Evolutionary conservation across 768 basidiomycete genomes (phyloP).

Genomic region (Amanita fuliginea): DNA sequence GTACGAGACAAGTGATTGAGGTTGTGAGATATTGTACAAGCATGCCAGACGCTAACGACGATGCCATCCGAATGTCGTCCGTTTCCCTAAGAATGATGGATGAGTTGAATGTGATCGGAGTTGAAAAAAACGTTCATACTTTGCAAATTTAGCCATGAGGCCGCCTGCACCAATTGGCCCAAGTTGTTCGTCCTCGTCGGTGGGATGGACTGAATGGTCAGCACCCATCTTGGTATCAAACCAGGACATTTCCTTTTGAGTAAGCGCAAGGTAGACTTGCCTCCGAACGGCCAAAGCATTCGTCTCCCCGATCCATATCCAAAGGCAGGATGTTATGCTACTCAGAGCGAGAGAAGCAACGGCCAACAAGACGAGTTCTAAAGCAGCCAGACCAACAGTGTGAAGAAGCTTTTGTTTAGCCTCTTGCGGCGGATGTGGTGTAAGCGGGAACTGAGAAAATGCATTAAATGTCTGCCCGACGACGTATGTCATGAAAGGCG

Average conservation of each 20-base stretch:
- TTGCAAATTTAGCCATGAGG: constrained; percentile 86
- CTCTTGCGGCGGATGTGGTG: constrained; percentile 18
- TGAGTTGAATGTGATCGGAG: neutral
- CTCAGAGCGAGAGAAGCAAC: constrained; percentile 59
- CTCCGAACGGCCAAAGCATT: constrained; percentile 60
- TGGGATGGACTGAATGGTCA: constrained; percentile 30
- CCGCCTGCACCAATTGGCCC: constrained; percentile 74
- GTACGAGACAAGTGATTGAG: constrained; percentile 62
- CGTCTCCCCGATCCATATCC: constrained; percentile 83
- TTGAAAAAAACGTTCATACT: constrained; percentile 31
- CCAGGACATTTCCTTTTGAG: constrained; percentile 75
- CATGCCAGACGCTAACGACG: constrained; percentile 69
- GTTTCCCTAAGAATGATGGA: constrained; percentile 60
- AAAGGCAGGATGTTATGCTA: constrained; percentile 64
- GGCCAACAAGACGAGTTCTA: constrained; percentile 59
- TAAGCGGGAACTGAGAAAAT: constrained; percentile 46
- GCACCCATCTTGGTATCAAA: constrained; percentile 73
- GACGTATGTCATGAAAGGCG: constrained; percentile 80
- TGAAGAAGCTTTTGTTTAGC: constrained; percentile 43
- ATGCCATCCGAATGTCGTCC: constrained; percentile 82
- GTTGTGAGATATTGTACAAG: constrained; percentile 77
- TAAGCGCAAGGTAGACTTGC: constrained; percentile 58
- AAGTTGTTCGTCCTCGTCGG: constrained; percentile 24
- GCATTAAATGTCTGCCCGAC: constrained; percentile 69
- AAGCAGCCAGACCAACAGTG: constrained; percentile 46